Conservation (phyloP, 805 yeast species). For the fission yeast (Schizosaccharomyces pombe) region DNA sequence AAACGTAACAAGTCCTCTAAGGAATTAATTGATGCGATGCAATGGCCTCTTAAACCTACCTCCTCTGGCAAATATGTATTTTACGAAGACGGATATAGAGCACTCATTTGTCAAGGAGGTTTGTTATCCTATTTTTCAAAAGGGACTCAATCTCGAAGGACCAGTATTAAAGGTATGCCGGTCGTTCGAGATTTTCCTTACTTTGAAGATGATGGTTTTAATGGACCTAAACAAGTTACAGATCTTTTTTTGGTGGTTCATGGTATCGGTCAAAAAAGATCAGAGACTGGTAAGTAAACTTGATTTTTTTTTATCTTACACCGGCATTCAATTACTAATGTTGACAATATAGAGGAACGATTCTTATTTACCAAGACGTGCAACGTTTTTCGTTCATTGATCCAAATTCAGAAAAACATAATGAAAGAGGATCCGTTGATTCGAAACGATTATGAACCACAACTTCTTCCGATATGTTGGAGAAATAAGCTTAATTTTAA, state of each 20-base stretch:
- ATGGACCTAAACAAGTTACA: conserved; percentile 20
- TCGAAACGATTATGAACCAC: conserved; percentile 3
- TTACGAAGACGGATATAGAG: conserved; percentile 7
- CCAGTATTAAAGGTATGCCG: conserved; percentile 7
- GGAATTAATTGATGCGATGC: conserved; percentile 7
- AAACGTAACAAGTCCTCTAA: conserved; percentile 9
- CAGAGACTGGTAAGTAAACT: conserved; percentile 22
- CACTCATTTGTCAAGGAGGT: conserved; percentile 9
- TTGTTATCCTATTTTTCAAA: conserved; percentile 10
- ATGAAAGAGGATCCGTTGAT: conserved; percentile 2
- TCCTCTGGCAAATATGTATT: conserved; percentile 1
- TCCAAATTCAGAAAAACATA: conserved; percentile 12
- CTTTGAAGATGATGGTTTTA: conserved; percentile 8
- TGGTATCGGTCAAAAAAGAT: conserved; percentile 82
- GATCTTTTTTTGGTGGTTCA: conserved; percentile 65
- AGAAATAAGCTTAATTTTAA: conserved; percentile 33
- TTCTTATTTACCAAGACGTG: conserved; percentile 58
- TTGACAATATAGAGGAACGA: conserved; percentile 28
- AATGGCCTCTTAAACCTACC: background rate
- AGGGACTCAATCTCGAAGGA: conserved; percentile 9
- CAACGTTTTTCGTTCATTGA: conserved; percentile 17
- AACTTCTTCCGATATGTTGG: conserved; percentile 65
- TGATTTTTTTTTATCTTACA: background rate
- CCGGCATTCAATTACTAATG: background rate
- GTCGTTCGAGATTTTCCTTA: background rate